A percentile compares a stretch with the other conserved stretches of the same genome.
These are phyloP conservation scores for Leccinum longicurvipes DNA, from an alignment of 768 basidiomycete genomes.

Conservation along the genomic window DNA sequence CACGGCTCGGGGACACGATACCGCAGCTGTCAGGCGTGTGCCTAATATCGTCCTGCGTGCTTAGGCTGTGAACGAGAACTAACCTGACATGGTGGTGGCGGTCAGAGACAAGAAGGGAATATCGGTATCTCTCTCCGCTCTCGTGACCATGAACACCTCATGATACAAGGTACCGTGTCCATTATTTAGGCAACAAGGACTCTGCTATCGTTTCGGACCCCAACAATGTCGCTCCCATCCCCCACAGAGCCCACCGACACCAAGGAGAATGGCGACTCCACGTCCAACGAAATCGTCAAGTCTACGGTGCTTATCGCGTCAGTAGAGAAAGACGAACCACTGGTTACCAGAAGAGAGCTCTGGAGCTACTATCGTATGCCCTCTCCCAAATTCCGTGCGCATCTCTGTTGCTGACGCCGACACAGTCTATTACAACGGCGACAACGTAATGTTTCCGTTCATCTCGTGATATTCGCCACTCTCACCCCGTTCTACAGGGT, in stretches of 20 bases:
- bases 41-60: constrained; percentile 22
- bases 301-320: constrained; percentile 37
- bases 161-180: not conserved
- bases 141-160: constrained; percentile 4
- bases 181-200: not conserved
- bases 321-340: constrained; percentile 52
- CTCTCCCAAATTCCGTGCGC: not conserved
- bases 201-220: not conserved
- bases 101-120: not conserved
- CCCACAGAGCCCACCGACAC: constrained; percentile 9
- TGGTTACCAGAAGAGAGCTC: constrained; percentile 68
- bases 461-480: not conserved
- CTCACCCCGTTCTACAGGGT: constrained; percentile 40
- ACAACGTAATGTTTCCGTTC: constrained; percentile 49
- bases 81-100: not conserved
- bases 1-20: not conserved
- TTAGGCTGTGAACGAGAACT: not conserved
- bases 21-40: constrained; percentile 18
- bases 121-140: not conserved
- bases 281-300: constrained; percentile 8
- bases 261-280: constrained; percentile 7
- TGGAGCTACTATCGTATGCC: constrained; percentile 73
- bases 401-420: not conserved
- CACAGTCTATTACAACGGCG: constrained; percentile 77
- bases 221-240: constrained; percentile 13